These are phyloP conservation scores for Grosmannia serpens DNA, from an alignment of 2,329 filamentous ascomycete species.

Conservation along the genomic window DNA sequence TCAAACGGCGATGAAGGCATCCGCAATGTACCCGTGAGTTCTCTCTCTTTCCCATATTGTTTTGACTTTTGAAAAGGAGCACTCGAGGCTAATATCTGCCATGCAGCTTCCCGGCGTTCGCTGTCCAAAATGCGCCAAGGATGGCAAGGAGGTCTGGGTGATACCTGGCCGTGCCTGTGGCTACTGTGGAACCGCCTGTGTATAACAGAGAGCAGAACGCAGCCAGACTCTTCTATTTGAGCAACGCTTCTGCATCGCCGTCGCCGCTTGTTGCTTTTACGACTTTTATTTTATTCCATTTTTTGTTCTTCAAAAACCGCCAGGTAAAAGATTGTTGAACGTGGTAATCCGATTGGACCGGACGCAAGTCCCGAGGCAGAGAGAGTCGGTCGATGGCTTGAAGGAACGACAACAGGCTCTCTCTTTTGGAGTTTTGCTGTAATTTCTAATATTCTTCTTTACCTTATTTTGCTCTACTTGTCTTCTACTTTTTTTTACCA, in stretches of 20 bases:
- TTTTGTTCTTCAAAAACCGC: background rate
- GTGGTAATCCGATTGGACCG: background rate
- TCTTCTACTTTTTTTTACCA: background rate
- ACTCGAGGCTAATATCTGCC: background rate
- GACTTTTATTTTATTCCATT: background rate
- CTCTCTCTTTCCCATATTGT: background rate
- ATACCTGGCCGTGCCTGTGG: conserved; percentile 15
- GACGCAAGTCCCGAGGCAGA: background rate
- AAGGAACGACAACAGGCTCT: background rate
- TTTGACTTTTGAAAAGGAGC: background rate
- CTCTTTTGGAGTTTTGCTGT: background rate
- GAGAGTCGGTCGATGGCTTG: background rate
- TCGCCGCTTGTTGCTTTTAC: background rate
- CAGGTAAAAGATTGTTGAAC: background rate
- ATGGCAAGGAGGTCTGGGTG: conserved; percentile 15
- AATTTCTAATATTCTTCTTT: conserved; percentile 4
- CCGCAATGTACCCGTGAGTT: conserved; percentile 8
- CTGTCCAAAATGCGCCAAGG: conserved; percentile 14
- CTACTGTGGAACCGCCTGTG: conserved; percentile 14
- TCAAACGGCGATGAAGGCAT: conserved; percentile 6
- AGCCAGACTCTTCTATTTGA: background rate
- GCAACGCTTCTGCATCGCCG: background rate
- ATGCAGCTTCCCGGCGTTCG: conserved; percentile 14
- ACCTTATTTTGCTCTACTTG: background rate
- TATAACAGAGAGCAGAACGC: conserved; percentile 3